These are phyloP conservation scores for Leishmania mexicana DNA, from an alignment of 208 protist species.

Conservation along the genomic window DNA sequence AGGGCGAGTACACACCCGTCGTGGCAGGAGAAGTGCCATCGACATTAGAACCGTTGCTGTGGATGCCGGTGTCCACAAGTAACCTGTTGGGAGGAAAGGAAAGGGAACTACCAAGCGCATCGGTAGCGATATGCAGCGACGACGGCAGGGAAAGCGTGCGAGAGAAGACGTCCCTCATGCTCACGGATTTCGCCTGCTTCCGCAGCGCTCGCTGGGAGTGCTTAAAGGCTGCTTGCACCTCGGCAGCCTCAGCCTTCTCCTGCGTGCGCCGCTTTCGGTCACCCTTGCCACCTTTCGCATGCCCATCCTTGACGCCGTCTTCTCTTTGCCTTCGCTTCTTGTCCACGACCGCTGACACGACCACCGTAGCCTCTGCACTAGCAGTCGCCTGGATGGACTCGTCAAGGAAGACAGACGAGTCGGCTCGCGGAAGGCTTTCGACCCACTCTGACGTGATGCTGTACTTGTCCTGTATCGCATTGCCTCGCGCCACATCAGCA, in stretches of 20 bases:
- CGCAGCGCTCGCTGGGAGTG: conserved; percentile 71
- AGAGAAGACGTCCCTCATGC: conserved; percentile 66
- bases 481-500: background rate
- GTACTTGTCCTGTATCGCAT: conserved; percentile 29
- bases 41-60: background rate
- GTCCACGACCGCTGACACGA: background rate
- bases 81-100: conserved; percentile 1
- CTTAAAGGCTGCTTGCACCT: conserved; percentile 47
- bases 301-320: background rate
- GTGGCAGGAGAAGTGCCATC: background rate
- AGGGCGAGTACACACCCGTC: background rate
- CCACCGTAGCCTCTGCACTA: background rate
- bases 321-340: conserved; percentile 11
- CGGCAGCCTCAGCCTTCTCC: conserved; percentile 35
- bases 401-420: background rate
- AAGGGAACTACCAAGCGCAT: background rate
- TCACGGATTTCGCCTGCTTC: conserved; percentile 62
- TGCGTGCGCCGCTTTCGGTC: conserved; percentile 17
- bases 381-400: background rate
- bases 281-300: background rate
- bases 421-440: conserved; percentile 12
- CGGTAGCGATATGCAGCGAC: background rate
- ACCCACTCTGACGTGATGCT: conserved; percentile 22
- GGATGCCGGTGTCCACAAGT: background rate
- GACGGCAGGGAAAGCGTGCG: conserved; percentile 16